A percentile compares a stretch with the other conserved stretches of the same genome.
These are phyloP conservation scores for Stropharia rugosoannulata DNA, from an alignment of 768 basidiomycete genomes.

Conservation along the genomic window DNA sequence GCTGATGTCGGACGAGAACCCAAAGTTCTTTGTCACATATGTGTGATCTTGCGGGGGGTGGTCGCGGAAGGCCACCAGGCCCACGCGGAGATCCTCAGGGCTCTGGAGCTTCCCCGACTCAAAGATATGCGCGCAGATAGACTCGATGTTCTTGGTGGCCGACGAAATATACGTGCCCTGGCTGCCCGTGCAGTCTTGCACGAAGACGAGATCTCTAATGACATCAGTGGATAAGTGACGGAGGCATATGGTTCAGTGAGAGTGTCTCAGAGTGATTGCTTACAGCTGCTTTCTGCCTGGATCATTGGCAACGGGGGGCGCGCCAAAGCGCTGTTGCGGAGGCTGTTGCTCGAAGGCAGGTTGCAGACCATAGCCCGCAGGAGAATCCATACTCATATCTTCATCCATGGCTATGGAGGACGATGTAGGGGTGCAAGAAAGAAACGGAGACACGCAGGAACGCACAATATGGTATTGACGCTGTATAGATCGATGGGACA, in stretches of 20 bases:
- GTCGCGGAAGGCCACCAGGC: constrained; percentile 92
- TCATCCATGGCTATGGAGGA: constrained; percentile 59
- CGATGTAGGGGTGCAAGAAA: constrained; percentile 2
- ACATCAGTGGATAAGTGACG: constrained; percentile 9
- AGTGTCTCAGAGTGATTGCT: constrained; percentile 26
- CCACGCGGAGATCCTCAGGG: constrained; percentile 86
- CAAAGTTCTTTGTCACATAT: constrained; percentile 91
- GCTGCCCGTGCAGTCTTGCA: constrained; percentile 94
- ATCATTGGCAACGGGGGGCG: constrained; percentile 21
- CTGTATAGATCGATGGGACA: constrained; percentile 24
- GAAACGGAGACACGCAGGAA: neutral
- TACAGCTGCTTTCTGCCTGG: constrained; percentile 73
- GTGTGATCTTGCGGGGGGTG: constrained; percentile 98
- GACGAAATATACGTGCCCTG: constrained; percentile 91
- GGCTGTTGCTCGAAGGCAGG: constrained; percentile 36
- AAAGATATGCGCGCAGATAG: constrained; percentile 93
- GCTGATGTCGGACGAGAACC: constrained; percentile 89
- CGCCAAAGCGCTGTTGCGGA: constrained; percentile 28
- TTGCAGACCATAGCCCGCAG: constrained; percentile 27
- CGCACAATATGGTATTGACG: neutral
- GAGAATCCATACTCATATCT: constrained; percentile 70
- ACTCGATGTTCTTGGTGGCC: constrained; percentile 94
- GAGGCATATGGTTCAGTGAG: neutral
- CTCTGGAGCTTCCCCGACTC: constrained; percentile 90
- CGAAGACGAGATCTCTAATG: constrained; percentile 86